A percentile compares a stretch with the other conserved stretches of the same genome.
Evolutionary conservation across 2,329 filamentous ascomycete genomes (phyloP).

Genomic region (Aaosphaeria pasadenensis): DNA sequence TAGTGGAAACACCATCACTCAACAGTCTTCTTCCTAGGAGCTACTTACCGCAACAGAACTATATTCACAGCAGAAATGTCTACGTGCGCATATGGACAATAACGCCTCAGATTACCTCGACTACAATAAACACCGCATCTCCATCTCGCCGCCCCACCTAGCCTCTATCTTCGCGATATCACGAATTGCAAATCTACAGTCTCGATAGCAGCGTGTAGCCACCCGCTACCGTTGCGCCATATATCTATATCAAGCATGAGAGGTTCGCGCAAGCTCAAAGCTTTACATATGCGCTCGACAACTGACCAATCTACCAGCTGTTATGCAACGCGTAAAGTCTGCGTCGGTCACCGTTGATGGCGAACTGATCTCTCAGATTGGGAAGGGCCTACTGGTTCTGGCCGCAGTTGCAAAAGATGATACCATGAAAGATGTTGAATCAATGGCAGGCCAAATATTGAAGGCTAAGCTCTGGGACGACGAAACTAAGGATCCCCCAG

Average conservation of each 20-base stretch:
- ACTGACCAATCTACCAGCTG: conserved; percentile 56
- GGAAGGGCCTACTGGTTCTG: conserved; percentile 84
- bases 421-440: conserved; percentile 81
- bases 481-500: conserved; percentile 56
- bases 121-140: neutral
- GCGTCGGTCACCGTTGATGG: conserved; percentile 95
- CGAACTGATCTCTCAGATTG: conserved; percentile 85
- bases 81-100: too few relatives aligned
- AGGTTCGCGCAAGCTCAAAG: neutral
- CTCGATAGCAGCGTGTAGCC: neutral
- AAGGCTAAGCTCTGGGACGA: conserved; percentile 93
- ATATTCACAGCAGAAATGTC: too few relatives aligned
- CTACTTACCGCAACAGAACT: too few relatives aligned
- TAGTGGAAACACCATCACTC: too few relatives aligned
- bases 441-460: conserved; percentile 78
- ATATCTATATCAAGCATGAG: neutral
- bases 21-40: too few relatives aligned
- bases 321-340: conserved; percentile 89
- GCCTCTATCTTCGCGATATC: too few relatives aligned
- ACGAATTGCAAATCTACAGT: too few relatives aligned
- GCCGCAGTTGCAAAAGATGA: conserved; percentile 89
- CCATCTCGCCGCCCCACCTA: neutral
- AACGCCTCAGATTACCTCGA: too few relatives aligned
- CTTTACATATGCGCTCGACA: neutral
- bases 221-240: neutral